Percentiles rank a stretch among this genome's conserved stretches.
Conservation (phyloP, 257 asterid species). For the Lycium ferocissimum region DNA sequence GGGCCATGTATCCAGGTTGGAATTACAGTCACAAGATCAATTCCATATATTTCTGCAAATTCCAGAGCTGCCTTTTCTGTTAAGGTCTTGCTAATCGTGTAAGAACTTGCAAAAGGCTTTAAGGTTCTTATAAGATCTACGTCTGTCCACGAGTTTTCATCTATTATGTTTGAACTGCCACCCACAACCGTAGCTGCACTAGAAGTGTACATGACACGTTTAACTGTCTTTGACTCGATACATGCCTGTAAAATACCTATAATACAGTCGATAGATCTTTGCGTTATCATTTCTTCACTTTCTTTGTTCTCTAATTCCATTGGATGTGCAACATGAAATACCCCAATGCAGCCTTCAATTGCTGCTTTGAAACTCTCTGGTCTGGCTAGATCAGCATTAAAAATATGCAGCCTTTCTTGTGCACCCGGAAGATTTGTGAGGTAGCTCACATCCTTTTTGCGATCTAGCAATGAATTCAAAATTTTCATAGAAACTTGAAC, state of each 20-base stretch:
- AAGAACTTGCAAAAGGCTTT: constrained; percentile 34
- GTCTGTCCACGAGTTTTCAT: constrained; percentile 53
- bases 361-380: constrained; percentile 55
- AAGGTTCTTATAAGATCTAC: constrained; percentile 6
- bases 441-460: constrained; percentile 55
- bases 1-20: constrained; percentile 68
- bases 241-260: constrained; percentile 55
- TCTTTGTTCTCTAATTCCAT: constrained; percentile 57
- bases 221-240: constrained; percentile 51
- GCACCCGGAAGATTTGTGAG: constrained; percentile 59
- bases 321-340: constrained; percentile 79
- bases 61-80: constrained; percentile 59
- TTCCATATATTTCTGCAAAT: constrained; percentile 50
- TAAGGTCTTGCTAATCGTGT: constrained; percentile 55
- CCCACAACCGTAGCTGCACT: constrained; percentile 43
- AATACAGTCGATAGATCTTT: constrained; percentile 36
- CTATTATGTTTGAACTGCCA: constrained; percentile 11
- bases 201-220: constrained; percentile 57
- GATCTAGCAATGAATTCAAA: constrained; percentile 32
- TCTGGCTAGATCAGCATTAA: constrained; percentile 56
- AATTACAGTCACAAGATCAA: constrained; percentile 54
- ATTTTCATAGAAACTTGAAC: too few relatives aligned
- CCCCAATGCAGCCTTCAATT: constrained; percentile 66
- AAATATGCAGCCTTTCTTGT: constrained; percentile 53
- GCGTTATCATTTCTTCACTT: constrained; percentile 46